Percentiles rank a stretch among this genome's conserved stretches.
Conservation (phyloP, 2,329 filamentous ascomycete genomes). For the Phialophora macrospora region DNA sequence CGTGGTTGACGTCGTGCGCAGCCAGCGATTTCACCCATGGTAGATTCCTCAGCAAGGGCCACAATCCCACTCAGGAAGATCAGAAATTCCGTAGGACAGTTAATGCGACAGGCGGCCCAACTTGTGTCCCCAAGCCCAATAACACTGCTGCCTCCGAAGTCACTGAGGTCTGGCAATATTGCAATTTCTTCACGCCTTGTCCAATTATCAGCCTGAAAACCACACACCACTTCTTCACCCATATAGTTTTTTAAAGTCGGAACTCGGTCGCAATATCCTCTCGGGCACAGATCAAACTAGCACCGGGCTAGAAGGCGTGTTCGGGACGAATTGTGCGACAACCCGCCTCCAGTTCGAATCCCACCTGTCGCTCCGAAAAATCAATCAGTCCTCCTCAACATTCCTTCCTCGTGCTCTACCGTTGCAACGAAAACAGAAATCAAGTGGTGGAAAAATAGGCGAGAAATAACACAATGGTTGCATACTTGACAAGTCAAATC, state of each 20-base stretch:
- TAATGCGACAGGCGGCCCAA: background rate
- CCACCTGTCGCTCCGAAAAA: background rate
- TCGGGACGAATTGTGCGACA: background rate
- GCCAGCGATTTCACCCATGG: background rate
- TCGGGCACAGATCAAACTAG: background rate
- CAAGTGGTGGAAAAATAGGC: background rate
- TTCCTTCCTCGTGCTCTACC: background rate
- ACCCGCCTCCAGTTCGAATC: background rate
- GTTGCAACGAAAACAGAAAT: background rate
- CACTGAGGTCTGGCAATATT: background rate
- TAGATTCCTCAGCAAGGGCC: background rate
- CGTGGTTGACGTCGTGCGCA: background rate
- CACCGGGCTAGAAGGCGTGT: background rate
- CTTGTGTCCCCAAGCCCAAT: background rate
- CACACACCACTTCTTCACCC: background rate
- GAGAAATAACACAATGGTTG: background rate
- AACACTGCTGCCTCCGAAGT: background rate
- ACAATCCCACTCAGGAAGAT: background rate
- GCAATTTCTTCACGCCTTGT: background rate
- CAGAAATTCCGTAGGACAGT: background rate
- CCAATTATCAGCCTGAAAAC: background rate
- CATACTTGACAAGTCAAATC: slow-evolving; percentile 2
- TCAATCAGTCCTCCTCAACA: no score
- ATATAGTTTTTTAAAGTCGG: background rate
- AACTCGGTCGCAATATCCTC: background rate